Evolutionary conservation across 2,329 filamentous ascomycete genomes (phyloP).

Genomic region (Myrmaecium sp.): DNA sequence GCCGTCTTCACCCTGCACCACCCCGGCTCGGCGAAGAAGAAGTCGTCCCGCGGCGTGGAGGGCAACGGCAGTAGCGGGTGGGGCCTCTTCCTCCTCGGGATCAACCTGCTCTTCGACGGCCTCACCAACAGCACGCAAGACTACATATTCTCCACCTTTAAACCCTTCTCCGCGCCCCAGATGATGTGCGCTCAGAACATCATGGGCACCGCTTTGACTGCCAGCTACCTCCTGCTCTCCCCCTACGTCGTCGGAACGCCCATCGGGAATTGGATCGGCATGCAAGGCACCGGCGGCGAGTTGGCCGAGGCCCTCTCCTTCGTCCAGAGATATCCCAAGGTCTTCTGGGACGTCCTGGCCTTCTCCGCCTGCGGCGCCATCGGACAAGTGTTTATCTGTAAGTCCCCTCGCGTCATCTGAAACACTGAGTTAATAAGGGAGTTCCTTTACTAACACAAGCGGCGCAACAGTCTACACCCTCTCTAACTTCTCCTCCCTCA

Average conservation of each 20-base stretch:
- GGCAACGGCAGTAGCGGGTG: slow-evolving; percentile 45
- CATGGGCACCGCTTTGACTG: slow-evolving; percentile 64
- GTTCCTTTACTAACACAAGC: no score
- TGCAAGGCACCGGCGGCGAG: slow-evolving; percentile 44
- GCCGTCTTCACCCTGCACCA: slow-evolving; percentile 87
- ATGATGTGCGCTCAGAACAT: slow-evolving; percentile 99
- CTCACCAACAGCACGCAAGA: slow-evolving; percentile 95
- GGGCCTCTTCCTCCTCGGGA: slow-evolving; percentile 64
- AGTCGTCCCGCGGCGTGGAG: slow-evolving; percentile 32
- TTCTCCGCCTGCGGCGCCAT: slow-evolving; percentile 84
- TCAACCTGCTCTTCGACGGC: slow-evolving; percentile 91
- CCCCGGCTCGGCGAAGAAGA: slow-evolving; percentile 25
- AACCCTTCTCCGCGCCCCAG: slow-evolving; percentile 75
- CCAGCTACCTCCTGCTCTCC: slow-evolving; percentile 56
- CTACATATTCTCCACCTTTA: slow-evolving; percentile 66
- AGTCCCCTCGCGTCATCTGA: no score
- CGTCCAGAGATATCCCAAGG: slow-evolving; percentile 59
- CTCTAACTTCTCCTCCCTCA: slow-evolving; percentile 74
- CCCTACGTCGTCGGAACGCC: slow-evolving; percentile 60
- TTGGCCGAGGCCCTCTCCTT: slow-evolving; percentile 65
- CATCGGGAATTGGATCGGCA: slow-evolving; percentile 24
- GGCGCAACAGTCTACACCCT: slow-evolving; percentile 61
- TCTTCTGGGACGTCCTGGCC: slow-evolving; percentile 74
- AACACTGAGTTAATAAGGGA: not conserved
- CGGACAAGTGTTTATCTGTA: slow-evolving; percentile 85